Base-by-base conservation (phyloP, 768 basidiomycete genomes). In the Trametes elegans region DNA sequence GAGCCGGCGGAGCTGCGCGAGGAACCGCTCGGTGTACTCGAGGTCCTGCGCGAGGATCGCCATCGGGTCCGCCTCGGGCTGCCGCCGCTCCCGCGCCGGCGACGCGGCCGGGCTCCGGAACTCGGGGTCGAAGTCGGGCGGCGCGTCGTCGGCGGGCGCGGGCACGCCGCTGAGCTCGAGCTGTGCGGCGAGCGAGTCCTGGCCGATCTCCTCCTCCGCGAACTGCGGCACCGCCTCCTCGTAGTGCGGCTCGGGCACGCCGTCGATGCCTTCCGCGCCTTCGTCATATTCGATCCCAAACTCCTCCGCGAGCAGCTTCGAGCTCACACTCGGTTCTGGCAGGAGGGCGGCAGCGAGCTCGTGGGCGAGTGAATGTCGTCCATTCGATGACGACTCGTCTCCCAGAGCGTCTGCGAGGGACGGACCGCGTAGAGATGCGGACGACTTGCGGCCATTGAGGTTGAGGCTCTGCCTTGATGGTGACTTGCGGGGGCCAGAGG, bases 231-330 rank as follows among this genome's bases (percentile, higher is more conserved):
- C 68, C 19, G 73, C 70, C 18, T 67, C 68, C 53, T 71, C 68
- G 48, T 70, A 62, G 40, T 31, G 42, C 26, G 53, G 55, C 42
- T 55, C 55, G 60, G 66, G 46, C 7, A 66, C 68, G 53, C 80
- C 81, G 65, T 88, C 90, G 52, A 87, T 88, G 34, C 87, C 88
- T 71, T 91, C 88, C 26, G 87, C 88, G 40, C 88, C 90, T 66
- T 91, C 89, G 58, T 93, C 91, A 60, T 88, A 92, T 65, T 93
- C 91, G 58, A 93, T 86, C 9, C 91, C 91, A 59, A 93, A 90
- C 69, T 93, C 92, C 70, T 93, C 91, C 11, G 88, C 88, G 5
- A 93, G 76, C 28, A 91, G 70, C 68, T 83, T 87, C 21, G 89
- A 91, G 49, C 87, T 83, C 24, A 81, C 76, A 46, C 79, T 86